Percentiles rank a stretch among this genome's conserved stretches.
These are phyloP conservation scores for Rachicladosporium sp. DNA, from an alignment of 2,329 filamentous ascomycete species.

Conservation along the genomic window DNA sequence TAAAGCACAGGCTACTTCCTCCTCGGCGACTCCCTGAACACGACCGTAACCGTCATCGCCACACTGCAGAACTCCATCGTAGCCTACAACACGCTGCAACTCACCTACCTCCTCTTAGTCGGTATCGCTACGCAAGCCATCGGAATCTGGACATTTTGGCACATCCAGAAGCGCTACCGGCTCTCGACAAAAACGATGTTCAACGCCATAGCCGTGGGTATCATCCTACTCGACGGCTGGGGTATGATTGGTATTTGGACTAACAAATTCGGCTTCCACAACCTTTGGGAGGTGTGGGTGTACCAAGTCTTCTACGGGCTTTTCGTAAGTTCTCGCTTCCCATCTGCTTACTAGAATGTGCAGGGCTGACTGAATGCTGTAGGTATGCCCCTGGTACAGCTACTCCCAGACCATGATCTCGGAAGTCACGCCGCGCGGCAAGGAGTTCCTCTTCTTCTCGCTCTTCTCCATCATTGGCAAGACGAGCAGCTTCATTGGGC, in stretches of 20 bases:
- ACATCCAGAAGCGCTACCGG: conserved; percentile 45
- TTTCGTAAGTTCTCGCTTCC: conserved; percentile 25
- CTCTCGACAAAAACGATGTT: conserved; percentile 58
- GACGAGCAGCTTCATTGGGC: conserved; percentile 55
- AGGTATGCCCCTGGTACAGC: conserved; percentile 54
- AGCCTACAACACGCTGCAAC: conserved; percentile 49
- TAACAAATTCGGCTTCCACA: conserved; percentile 37
- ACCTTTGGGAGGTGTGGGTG: conserved; percentile 34
- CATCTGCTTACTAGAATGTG: no score
- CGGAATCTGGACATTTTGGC: conserved; percentile 49
- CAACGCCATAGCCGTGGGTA: conserved; percentile 48
- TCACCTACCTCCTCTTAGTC: conserved; percentile 55
- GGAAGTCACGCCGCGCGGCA: conserved; percentile 54
- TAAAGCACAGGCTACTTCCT: conserved; percentile 44
- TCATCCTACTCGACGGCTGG: conserved; percentile 49
- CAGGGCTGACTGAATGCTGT: no score
- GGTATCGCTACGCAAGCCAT: conserved; percentile 51
- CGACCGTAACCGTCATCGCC: conserved; percentile 54
- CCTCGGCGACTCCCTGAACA: conserved; percentile 58
- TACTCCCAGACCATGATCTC: conserved; percentile 62
- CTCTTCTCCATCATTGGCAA: conserved; percentile 59
- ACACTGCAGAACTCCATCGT: conserved; percentile 56
- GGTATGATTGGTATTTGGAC: conserved; percentile 50
- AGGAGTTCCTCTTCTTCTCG: conserved; percentile 60
- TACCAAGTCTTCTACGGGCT: conserved; percentile 48